Percentiles rank a stretch among this genome's conserved stretches.
These are phyloP conservation scores for Hymenoscyphus repandus DNA, from an alignment of 2,329 filamentous ascomycete genomes.

Conservation along the genomic window DNA sequence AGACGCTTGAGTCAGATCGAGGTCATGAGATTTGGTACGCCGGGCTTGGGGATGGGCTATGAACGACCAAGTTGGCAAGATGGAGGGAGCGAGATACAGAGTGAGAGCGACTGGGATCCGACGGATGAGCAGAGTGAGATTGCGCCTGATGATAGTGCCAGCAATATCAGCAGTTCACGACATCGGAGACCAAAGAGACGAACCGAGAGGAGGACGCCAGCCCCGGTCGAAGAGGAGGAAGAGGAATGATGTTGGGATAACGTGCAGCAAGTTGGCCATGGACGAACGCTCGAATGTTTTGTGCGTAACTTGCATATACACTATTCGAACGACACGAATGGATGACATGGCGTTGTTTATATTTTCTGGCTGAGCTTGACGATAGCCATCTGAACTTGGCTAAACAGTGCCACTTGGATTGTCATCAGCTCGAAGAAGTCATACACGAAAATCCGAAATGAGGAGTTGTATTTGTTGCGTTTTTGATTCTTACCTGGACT, in stretches of 20 bases:
- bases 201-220: constrained; percentile 65
- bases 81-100: constrained; percentile 42
- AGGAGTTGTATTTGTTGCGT: background rate
- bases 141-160: constrained; percentile 74
- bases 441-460: background rate
- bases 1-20: constrained; percentile 24
- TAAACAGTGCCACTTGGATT: too few relatives aligned
- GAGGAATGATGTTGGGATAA: constrained; percentile 34
- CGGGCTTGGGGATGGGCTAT: constrained; percentile 31
- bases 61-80: constrained; percentile 28
- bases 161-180: constrained; percentile 70
- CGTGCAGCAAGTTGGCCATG: background rate
- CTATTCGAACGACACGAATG: too few relatives aligned
- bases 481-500: background rate
- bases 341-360: too few relatives aligned
- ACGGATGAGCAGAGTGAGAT: constrained; percentile 52
- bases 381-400: too few relatives aligned
- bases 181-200: constrained; percentile 62
- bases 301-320: too few relatives aligned
- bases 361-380: too few relatives aligned
- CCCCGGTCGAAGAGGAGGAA: constrained; percentile 65
- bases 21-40: constrained; percentile 38
- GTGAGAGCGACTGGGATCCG: constrained; percentile 31
- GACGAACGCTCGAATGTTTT: too few relatives aligned
- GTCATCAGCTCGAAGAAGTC: too few relatives aligned